These are phyloP conservation scores for Fusarium siculi DNA, from an alignment of 2,329 filamentous ascomycete species.

Conservation along the genomic window DNA sequence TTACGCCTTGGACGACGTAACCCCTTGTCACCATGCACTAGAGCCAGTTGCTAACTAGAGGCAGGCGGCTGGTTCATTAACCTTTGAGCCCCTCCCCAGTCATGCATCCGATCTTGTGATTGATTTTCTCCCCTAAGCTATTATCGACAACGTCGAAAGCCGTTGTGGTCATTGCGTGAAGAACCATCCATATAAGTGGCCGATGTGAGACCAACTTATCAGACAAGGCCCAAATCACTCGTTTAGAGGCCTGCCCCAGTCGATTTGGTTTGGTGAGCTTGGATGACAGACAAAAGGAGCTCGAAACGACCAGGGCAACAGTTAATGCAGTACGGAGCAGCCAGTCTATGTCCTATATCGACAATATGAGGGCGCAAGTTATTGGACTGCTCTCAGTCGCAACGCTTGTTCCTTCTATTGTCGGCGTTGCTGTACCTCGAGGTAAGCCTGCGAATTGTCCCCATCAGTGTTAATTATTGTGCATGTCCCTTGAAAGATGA, in stretches of 20 bases:
- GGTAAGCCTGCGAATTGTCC: conserved; percentile 19
- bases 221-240: conserved; percentile 30
- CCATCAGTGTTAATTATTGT: not conserved
- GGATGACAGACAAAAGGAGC: conserved; percentile 12
- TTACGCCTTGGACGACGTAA: conserved; percentile 11
- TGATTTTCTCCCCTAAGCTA: not conserved
- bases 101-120: not conserved
- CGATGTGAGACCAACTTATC: conserved; percentile 5
- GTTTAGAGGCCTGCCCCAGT: conserved; percentile 23
- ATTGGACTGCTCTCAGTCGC: conserved; percentile 31
- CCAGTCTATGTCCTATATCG: not conserved
- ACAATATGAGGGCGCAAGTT: conserved; percentile 35
- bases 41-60: not conserved
- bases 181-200: not conserved
- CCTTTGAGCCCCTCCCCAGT: conserved; percentile 17
- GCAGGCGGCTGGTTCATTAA: conserved; percentile 26
- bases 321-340: not conserved
- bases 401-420: conserved; percentile 25
- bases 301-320: conserved; percentile 4
- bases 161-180: not conserved
- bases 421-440: conserved; percentile 29
- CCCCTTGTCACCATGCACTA: conserved; percentile 30
- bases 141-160: conserved; percentile 4
- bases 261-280: not conserved
- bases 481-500: not conserved